These are phyloP conservation scores for Candida broadrunensis DNA, from an alignment of 805 yeast species.

Conservation along the genomic window DNA sequence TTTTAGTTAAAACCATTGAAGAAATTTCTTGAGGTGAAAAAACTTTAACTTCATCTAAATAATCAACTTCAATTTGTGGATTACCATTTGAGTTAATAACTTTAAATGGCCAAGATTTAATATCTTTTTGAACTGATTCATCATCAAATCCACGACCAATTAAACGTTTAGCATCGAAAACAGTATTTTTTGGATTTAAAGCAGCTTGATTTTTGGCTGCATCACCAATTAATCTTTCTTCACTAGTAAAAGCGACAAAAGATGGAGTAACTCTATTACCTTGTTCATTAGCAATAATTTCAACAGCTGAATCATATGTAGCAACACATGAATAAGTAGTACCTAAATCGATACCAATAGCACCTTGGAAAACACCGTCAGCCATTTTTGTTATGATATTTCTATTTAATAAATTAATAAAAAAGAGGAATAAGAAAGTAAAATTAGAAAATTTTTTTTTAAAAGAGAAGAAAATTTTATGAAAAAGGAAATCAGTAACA, in stretches of 20 bases:
- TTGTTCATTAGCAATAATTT: slow-evolving; percentile 50
- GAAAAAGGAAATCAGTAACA: slow-evolving; percentile 7
- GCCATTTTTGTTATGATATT: slow-evolving; percentile 53
- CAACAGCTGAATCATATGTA: slow-evolving; percentile 48
- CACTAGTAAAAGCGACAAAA: slow-evolving; percentile 47
- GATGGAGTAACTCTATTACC: slow-evolving; percentile 53
- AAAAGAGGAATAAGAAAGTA: slow-evolving; percentile 3
- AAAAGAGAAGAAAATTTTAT: slow-evolving; percentile 4
- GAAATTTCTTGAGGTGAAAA: slow-evolving; percentile 50
- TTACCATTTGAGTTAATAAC: slow-evolving; percentile 44
- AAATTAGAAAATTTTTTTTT: slow-evolving; percentile 4
- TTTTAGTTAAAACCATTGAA: slow-evolving; percentile 48
- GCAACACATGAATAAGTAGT: slow-evolving; percentile 52
- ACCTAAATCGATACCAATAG: slow-evolving; percentile 54
- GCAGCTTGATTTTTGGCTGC: slow-evolving; percentile 53
- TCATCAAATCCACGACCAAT: slow-evolving; percentile 62
- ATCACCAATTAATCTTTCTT: slow-evolving; percentile 51
- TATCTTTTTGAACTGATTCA: slow-evolving; percentile 57
- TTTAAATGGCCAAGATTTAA: slow-evolving; percentile 48
- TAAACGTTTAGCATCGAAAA: slow-evolving; percentile 50
- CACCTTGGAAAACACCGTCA: slow-evolving; percentile 99
- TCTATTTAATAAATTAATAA: slow-evolving; percentile 4
- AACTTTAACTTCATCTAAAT: slow-evolving; percentile 45
- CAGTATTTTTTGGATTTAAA: slow-evolving; percentile 48
- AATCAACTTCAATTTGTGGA: slow-evolving; percentile 46